phyloP scores from a whole-genome alignment of 257 asterid species.

The Rhazya stricta region DNA sequence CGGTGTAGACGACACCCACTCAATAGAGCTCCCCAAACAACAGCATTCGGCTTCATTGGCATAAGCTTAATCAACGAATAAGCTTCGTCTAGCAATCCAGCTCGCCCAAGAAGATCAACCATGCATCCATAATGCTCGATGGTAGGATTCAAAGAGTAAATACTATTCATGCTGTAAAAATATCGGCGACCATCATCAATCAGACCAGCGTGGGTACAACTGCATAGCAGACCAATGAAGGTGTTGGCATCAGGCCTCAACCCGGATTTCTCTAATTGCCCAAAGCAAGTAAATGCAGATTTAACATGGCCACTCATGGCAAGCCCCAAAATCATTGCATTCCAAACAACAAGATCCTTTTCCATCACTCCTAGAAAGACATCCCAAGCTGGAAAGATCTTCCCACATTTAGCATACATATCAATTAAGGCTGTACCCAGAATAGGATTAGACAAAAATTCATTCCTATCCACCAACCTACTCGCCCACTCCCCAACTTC shows the following conservation, averaged over 20 bases:
- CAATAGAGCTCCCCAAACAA: slow-evolving; percentile 49
- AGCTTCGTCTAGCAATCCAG: slow-evolving; percentile 39
- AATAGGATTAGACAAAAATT: slow-evolving; percentile 34
- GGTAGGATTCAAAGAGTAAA: slow-evolving; percentile 24
- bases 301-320: slow-evolving; percentile 42
- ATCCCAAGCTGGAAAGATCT: slow-evolving; percentile 34
- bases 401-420: slow-evolving; percentile 44
- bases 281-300: slow-evolving; percentile 39
- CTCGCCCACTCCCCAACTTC: slow-evolving; percentile 43
- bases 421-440: slow-evolving; percentile 42
- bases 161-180: slow-evolving; percentile 27
- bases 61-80: slow-evolving; percentile 27
- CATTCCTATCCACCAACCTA: slow-evolving; percentile 28
- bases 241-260: slow-evolving; percentile 39
- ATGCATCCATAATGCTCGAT: slow-evolving; percentile 47
- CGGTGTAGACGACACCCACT: slow-evolving; percentile 46
- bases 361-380: slow-evolving; percentile 29
- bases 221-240: slow-evolving; percentile 44
- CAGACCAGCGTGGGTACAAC: slow-evolving; percentile 49
- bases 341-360: slow-evolving; percentile 42
- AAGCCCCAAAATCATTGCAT: slow-evolving; percentile 37
- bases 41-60: slow-evolving; percentile 41
- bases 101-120: slow-evolving; percentile 52
- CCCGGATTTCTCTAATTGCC: slow-evolving; percentile 32
- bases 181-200: slow-evolving; percentile 40